Base-by-base conservation (phyloP, 129 eudicot genomes). In the Cynara cardunculus region DNA sequence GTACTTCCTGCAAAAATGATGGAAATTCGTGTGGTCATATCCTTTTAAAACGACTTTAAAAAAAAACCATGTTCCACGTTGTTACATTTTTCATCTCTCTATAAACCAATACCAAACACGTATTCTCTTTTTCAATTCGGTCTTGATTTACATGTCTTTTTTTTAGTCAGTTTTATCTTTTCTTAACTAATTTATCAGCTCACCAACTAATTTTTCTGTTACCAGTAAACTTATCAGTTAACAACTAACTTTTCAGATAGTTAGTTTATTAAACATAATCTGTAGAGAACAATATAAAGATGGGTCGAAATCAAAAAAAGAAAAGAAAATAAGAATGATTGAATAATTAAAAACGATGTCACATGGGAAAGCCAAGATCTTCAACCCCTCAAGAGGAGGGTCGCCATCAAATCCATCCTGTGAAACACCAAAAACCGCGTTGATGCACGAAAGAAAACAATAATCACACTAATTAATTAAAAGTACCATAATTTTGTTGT, bases 351-450 rank as follows among this genome's bases (percentile, higher is more conserved):
- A 22, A 69, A 69, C 35, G 24, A 56, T 76, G 31, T 77, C 82
- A 82, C 86, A 82, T 76, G 86, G 81, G 56, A 61, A 56, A 78
- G 82, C 68, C 78, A 76, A 70, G 65, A 76, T 76, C 86, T 82
- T 82, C 82, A 68, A 82, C 61, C 74, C 56, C 73, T 69, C 62
- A 22, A 64, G 25, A 70, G 61, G 44, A 76, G 73, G 73, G 86
- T 82, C 78, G 35, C 82, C 64, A 76, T 82, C 82, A 34, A 76
- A 82, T 61, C 82, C 78, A 59, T 82, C 37, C 82, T 82, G 86
- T 82, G 53, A 70, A 34, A 82, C 86, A 82, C 66, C 76, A 24
- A 59, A 46, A 82, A 76, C 78, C 86, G 86, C 86, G 86, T 82
- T 76, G 78, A 77, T 76, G 86, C 86, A 82, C 82, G 82, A 82